Base-by-base conservation (phyloP, 2,329 filamentous ascomycete genomes). In the Hypoxylon sp. region DNA sequence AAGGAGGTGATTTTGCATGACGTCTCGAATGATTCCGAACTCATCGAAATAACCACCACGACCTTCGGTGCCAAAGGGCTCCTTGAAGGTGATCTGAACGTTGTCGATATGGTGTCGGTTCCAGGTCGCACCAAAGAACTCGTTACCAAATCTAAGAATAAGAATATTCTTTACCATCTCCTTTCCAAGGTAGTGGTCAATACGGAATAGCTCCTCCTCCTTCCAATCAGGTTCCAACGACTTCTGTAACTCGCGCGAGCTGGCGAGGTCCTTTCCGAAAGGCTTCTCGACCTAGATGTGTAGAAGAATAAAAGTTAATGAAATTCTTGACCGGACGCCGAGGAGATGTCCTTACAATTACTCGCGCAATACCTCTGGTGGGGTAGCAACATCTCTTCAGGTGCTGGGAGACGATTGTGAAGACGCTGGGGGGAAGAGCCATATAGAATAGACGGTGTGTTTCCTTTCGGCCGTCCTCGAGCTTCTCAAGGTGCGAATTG, bases 161-260 rank as follows among this genome's bases (percentile, higher is more conserved):
- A 99, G 87, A 74, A 99, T 97, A 84, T 99, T 99, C 90, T 99
- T 99, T 77, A 99, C 96, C 96, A 99, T 99, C 84, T 99, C 96
- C 87, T 99, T 99, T 77, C 97, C 97, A 51, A 99, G 89, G 82
- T 99, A 99, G 85, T 99, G 96, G 81, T 99, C 96, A 77, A 99
- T 99, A 79, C 96, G 94, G 90, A 97, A 99, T 74, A 99, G 91
- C 84, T 99, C 96, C 59, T 98, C 95, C 83, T 99, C 97, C 78
- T 93, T 96, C 97, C 96, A 99, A 84, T 99, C 94, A 46, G 96
- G 96, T 79, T 95, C 93, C 70, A 99, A 89, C 6, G 96, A 97
- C 81, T 93, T 94, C 80, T 98, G 95, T 68, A 99, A 89, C 82
- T 97, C 93, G 66, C 96, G 91, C 59, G 96, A 98, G 84, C 94